Evolutionary conservation across 2,329 filamentous ascomycete species (phyloP).

Genomic region (Cladosporium sp.): DNA sequence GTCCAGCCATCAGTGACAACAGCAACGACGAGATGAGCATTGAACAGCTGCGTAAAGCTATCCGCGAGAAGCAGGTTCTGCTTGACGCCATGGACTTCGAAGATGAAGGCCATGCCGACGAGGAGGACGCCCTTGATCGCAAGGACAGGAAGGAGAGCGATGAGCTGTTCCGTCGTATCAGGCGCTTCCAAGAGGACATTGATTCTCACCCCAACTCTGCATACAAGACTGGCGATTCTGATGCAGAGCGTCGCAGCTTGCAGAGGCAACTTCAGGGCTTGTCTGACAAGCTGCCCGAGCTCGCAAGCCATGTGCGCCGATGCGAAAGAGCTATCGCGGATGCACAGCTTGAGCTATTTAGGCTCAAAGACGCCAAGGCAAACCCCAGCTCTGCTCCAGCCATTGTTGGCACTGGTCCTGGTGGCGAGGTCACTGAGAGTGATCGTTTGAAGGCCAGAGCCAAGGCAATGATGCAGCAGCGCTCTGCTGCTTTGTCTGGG

Average conservation of each 20-base stretch:
- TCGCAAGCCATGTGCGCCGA: constrained; percentile 86
- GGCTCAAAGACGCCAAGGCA: constrained; percentile 86
- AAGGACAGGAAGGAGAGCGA: constrained; percentile 89
- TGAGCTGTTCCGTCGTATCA: constrained; percentile 87
- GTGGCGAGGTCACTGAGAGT: constrained; percentile 84
- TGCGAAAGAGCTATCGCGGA: constrained; percentile 92
- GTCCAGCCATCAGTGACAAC: constrained; percentile 65
- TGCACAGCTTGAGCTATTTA: constrained; percentile 86
- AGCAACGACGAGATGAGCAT: constrained; percentile 78
- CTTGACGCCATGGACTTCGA: constrained; percentile 95
- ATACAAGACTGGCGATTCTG: constrained; percentile 69
- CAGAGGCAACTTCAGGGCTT: constrained; percentile 86
- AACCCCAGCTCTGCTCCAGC: constrained; percentile 75
- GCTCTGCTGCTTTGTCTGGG: constrained; percentile 86
- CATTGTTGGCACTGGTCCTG: constrained; percentile 89
- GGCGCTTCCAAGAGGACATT: constrained; percentile 90
- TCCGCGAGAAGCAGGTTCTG: constrained; percentile 89
- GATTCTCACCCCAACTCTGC: constrained; percentile 80
- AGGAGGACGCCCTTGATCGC: constrained; percentile 87
- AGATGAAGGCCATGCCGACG: constrained; percentile 83
- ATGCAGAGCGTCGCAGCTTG: constrained; percentile 79
- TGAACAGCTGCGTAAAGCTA: constrained; percentile 87
- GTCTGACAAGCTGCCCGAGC: constrained; percentile 83
- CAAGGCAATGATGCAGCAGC: constrained; percentile 98
- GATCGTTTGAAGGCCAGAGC: constrained; percentile 92